A percentile compares a stretch with the other conserved stretches of the same genome.
Conservation (phyloP, 2,329 filamentous ascomycete species). For the Microcera coccophila region DNA sequence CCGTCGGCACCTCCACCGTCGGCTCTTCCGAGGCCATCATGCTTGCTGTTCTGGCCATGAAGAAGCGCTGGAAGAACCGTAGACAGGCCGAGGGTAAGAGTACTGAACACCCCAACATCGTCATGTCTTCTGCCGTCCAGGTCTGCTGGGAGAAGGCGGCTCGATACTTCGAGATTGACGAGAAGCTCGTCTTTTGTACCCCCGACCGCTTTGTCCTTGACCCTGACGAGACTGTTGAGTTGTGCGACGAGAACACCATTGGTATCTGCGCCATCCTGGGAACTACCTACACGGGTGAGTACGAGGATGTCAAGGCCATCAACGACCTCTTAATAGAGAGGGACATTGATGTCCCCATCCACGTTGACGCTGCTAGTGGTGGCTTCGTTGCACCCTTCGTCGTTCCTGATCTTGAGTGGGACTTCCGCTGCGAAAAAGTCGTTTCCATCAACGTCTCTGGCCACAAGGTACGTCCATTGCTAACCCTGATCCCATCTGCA, state of each 20-base stretch:
- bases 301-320: slow-evolving; percentile 88
- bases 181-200: slow-evolving; percentile 70
- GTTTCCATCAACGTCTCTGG: slow-evolving; percentile 93
- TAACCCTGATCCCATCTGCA: neutral
- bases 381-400: slow-evolving; percentile 94
- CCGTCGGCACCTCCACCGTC: slow-evolving; percentile 83
- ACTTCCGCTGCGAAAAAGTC: slow-evolving; percentile 84
- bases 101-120: slow-evolving; percentile 75
- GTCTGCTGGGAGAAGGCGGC: slow-evolving; percentile 96
- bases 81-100: slow-evolving; percentile 80
- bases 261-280: slow-evolving; percentile 90
- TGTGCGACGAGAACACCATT: slow-evolving; percentile 70
- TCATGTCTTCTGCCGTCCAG: slow-evolving; percentile 95
- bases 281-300: slow-evolving; percentile 92
- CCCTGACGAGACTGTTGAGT: slow-evolving; percentile 55
- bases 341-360: slow-evolving; percentile 77
- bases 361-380: slow-evolving; percentile 88
- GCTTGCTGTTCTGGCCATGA: slow-evolving; percentile 84
- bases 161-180: slow-evolving; percentile 88
- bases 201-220: slow-evolving; percentile 61
- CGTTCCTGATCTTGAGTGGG: slow-evolving; percentile 78
- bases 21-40: slow-evolving; percentile 88
- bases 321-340: slow-evolving; percentile 79
- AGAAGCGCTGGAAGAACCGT: slow-evolving; percentile 88
- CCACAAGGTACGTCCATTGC: slow-evolving; percentile 59